A percentile compares a stretch with the other conserved stretches of the same genome.
Conservation (phyloP, 2,329 filamentous ascomycete species). For the Penicillium thymicola region DNA sequence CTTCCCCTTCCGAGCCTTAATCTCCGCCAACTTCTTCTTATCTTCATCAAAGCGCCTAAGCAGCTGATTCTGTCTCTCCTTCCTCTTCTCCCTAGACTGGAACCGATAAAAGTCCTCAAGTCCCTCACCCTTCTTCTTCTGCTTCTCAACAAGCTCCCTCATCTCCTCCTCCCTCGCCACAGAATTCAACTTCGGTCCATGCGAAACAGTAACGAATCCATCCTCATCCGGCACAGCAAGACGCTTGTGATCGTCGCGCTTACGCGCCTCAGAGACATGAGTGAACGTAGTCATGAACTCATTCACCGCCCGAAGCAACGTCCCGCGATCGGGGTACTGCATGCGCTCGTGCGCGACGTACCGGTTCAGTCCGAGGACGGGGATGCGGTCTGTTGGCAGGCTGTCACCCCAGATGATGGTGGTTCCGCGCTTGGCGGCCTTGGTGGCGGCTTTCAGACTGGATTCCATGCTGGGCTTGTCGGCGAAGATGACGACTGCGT, state of each 20-base stretch:
- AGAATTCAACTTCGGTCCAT: slow-evolving; percentile 68
- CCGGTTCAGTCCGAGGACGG: slow-evolving; percentile 52
- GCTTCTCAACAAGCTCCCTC: slow-evolving; percentile 55
- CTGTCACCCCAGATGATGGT: slow-evolving; percentile 68
- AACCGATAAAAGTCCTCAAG: slow-evolving; percentile 78
- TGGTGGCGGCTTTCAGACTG: slow-evolving; percentile 71
- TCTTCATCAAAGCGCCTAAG: slow-evolving; percentile 74
- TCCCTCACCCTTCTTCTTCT: slow-evolving; percentile 63
- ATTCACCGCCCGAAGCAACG: slow-evolving; percentile 72
- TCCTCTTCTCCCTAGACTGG: slow-evolving; percentile 75
- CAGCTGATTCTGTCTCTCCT: slow-evolving; percentile 68
- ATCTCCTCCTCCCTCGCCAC: slow-evolving; percentile 71
- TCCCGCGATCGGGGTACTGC: slow-evolving; percentile 64
- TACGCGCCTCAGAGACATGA: slow-evolving; percentile 63
- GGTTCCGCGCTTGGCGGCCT: slow-evolving; percentile 55
- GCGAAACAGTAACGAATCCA: slow-evolving; percentile 87
- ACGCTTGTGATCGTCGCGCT: slow-evolving; percentile 59
- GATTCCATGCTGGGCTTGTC: slow-evolving; percentile 75
- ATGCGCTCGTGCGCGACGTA: slow-evolving; percentile 67
- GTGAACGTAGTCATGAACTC: slow-evolving; percentile 79
- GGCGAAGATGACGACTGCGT: slow-evolving; percentile 77
- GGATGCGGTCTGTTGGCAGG: slow-evolving; percentile 52
- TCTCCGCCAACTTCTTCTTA: slow-evolving; percentile 65
- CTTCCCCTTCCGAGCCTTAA: slow-evolving; percentile 65
- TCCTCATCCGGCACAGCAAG: slow-evolving; percentile 87